Evolutionary conservation across 768 basidiomycete genomes (phyloP), one percentile per base, ranked within the genome.

Genomic region (Xanthoconium purpureum): DNA sequence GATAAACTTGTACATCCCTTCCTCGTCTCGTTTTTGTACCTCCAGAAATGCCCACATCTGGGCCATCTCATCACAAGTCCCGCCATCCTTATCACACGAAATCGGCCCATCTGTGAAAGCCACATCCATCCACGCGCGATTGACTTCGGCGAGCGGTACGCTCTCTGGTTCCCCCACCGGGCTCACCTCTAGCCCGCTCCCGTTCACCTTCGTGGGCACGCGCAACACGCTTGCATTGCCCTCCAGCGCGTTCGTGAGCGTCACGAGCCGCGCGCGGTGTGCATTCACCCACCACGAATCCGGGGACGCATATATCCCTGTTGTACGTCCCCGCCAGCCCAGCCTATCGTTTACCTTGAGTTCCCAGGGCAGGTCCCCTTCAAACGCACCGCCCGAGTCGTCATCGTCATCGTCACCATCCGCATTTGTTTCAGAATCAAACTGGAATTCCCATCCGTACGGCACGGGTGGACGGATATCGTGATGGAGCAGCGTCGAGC

Each of bases 291-390:
- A 87, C 6, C 72, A 71, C 9, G 76, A 71, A 1, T 60, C 52
- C 2, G 64, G 52, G 14, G 70, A 63, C 36, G 54, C 77, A 50
- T 61, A 72, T 18, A 83, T 86, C 11, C 89, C 90, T 0, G 89
- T 90, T 44, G 83, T 88, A 40, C 81, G 81, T 4, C 90, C 90
- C 39, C 90, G 77, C 90, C 90, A 91, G 39, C 83, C 74, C 17
- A 90, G 60, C 5, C 81, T 73, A 56, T 86, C 82, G 65, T 87
- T 80, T 2, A 71, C 30, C 72, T 87, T 91, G 33, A 80, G 75
- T 15, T 84, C 80, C 82, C 86, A 93, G 0, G 75, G 77, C 10
- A 85, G 80, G 67, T 89, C 83, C 3, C 61, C 67, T 60, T 84
- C 74, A 17, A 53, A 66, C 3, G 66, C 24, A 24, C 24, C 24